Conservation (phyloP, 768 basidiomycete species). For the Hortiboletus campestris region DNA sequence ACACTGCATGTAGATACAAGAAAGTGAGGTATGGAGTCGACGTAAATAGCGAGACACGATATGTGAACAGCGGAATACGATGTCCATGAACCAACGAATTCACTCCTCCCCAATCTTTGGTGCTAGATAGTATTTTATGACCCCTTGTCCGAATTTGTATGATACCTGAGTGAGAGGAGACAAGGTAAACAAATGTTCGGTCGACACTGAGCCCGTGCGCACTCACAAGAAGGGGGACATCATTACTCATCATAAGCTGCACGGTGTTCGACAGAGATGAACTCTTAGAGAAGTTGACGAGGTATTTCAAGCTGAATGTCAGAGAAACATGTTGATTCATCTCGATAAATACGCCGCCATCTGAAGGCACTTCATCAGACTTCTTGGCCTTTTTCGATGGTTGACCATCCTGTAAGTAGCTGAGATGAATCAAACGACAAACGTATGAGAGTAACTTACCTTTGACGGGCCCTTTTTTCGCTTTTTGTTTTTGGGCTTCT, state of each 20-base stretch:
- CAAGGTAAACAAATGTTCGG: background rate
- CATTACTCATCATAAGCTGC: conserved; percentile 86
- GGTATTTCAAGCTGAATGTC: conserved; percentile 96
- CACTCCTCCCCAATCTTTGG: conserved; percentile 92
- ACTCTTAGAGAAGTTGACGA: conserved; percentile 95
- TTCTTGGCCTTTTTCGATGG: conserved; percentile 61
- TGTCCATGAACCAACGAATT: conserved; percentile 5
- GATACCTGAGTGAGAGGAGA: conserved; percentile 53
- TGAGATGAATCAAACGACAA: background rate
- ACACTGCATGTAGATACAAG: conserved; percentile 14
- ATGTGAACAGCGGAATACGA: conserved; percentile 10
- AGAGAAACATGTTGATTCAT: conserved; percentile 90
- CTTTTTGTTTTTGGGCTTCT: conserved; percentile 59
- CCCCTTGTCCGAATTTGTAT: conserved; percentile 86
- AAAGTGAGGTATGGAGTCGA: background rate
- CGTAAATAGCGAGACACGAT: conserved; percentile 16
- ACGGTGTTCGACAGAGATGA: conserved; percentile 69
- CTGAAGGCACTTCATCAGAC: conserved; percentile 50
- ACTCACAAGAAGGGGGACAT: conserved; percentile 83
- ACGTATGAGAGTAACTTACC: conserved; percentile 29
- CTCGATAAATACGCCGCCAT: conserved; percentile 69
- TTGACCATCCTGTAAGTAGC: conserved; percentile 29
- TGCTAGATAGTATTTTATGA: conserved; percentile 92
- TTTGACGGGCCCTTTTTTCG: conserved; percentile 60
- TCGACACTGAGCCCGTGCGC: background rate